phyloP scores from a whole-genome alignment of 108 stramenopile genomes.

The Skeletonema costatum region DNA sequence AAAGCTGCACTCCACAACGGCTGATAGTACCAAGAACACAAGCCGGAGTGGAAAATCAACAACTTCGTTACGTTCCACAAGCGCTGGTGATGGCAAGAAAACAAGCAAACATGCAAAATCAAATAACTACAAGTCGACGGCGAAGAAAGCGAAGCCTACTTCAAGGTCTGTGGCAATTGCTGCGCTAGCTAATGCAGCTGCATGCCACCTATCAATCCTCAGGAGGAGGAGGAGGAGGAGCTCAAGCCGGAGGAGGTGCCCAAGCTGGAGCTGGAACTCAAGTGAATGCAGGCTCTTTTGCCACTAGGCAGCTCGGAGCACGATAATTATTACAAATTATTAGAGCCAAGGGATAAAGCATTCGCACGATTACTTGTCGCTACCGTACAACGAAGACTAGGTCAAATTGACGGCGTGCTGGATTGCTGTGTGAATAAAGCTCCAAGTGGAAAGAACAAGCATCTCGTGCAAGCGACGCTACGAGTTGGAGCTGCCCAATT shows the following conservation, averaged over 20 bases:
- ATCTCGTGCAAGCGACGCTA: slow-evolving; percentile 56
- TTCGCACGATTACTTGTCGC: slow-evolving; percentile 73
- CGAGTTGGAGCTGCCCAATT: slow-evolving; percentile 76
- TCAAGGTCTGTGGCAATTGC: slow-evolving; percentile 40
- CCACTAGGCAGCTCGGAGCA: slow-evolving; percentile 61
- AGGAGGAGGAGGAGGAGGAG: neutral
- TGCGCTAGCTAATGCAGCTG: slow-evolving; percentile 33
- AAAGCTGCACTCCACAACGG: neutral
- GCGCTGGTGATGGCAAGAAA: neutral
- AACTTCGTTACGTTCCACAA: neutral
- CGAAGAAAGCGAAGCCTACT: slow-evolving; percentile 2
- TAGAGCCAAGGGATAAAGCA: slow-evolving; percentile 67
- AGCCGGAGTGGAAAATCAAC: neutral
- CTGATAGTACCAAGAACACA: neutral
- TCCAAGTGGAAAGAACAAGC: slow-evolving; percentile 45
- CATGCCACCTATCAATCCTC: neutral
- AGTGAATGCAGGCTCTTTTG: slow-evolving; percentile 28
- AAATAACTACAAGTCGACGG: neutral
- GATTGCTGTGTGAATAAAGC: slow-evolving; percentile 23
- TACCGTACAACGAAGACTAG: slow-evolving; percentile 70
- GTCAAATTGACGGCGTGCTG: slow-evolving; percentile 76
- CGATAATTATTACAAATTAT: slow-evolving; percentile 35
- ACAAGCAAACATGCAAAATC: neutral
- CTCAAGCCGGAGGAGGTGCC: neutral
- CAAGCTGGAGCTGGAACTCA: neutral